Evolutionary conservation across 768 basidiomycete species (phyloP), one percentile per base, ranked within the genome.

Genomic region (Agaricus sinodeliciosus): DNA sequence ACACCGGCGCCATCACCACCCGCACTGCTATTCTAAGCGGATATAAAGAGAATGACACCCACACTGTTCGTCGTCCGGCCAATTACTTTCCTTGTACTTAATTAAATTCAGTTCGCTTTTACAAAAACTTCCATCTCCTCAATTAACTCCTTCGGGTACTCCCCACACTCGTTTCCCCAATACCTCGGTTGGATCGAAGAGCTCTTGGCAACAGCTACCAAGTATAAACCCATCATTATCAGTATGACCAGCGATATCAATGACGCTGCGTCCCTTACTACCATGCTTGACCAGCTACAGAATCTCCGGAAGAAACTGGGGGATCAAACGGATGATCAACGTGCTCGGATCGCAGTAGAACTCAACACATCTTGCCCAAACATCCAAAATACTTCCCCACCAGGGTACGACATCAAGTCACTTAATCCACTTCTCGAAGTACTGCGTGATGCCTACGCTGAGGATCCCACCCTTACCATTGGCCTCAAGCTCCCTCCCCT

Each of bases 321-420:
- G 57, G 71, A 74, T 55, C 54, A 48, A 53, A 40, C 44, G 37
- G 49, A 40, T 18, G 42, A 34, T 27, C 47, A 50, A 39, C 57
- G 62, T 49, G 65, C 72, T 56, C 60, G 72, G 57, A 70, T 93
- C 55, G 90, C 78, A 12, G 68, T 91, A 59, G 91, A 94, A 66
- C 72, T 93, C 62, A 94, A 94, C 65, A 82, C 88, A 0, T 87
- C 84, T 37, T 94, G 91, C 58, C 91, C 91, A 3, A 94, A 94
- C 63, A 86, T 92, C 58, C 67, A 66, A 9, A 69, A 72, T 22
- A 62, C 75, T 3, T 77, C 87, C 0, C 88, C 87, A 0, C 77
- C 83, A 16, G 79, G 86, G 9, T 93, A 93, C 67, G 66, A 76
- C 36, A 74, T 81, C 48, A 42, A 68, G 1, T 65, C 72, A 0